Conservation (phyloP, 768 basidiomycete species). For the Psilocybe sp. region DNA sequence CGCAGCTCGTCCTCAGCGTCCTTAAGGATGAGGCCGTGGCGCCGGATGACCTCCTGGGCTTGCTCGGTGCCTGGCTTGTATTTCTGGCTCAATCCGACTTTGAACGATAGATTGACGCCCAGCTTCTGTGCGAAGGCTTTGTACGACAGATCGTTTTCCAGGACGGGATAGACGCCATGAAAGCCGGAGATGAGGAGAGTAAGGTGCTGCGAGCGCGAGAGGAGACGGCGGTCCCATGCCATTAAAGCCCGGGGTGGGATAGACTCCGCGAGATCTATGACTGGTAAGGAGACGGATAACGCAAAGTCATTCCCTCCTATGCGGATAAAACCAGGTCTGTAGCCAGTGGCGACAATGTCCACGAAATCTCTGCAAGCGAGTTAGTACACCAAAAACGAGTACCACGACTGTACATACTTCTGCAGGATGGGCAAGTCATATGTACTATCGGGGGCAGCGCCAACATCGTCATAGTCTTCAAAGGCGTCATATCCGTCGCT, state of each 20-base stretch:
- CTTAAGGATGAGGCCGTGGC: conserved; percentile 44
- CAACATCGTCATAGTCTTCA: conserved; percentile 38
- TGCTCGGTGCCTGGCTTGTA: conserved; percentile 61
- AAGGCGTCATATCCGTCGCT: conserved; percentile 35
- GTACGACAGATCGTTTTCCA: conserved; percentile 42
- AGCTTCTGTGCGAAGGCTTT: conserved; percentile 28
- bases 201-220: conserved; percentile 55
- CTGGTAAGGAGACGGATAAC: conserved; percentile 56
- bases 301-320: conserved; percentile 49
- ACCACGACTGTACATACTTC: conserved; percentile 20
- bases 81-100: conserved; percentile 54
- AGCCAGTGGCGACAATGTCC: conserved; percentile 53
- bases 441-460: conserved; percentile 15
- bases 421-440: conserved; percentile 26
- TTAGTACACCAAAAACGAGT: not conserved
- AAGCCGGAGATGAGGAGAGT: conserved; percentile 64
- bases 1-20: conserved; percentile 40
- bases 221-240: conserved; percentile 70
- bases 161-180: conserved; percentile 49
- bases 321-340: conserved; percentile 57
- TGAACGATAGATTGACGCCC: conserved; percentile 44
- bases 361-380: conserved; percentile 48
- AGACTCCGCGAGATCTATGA: conserved; percentile 44
- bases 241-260: conserved; percentile 66
- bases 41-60: conserved; percentile 44